Base-by-base conservation (phyloP, 805 yeast genomes). In the Suhomyces sp. region DNA sequence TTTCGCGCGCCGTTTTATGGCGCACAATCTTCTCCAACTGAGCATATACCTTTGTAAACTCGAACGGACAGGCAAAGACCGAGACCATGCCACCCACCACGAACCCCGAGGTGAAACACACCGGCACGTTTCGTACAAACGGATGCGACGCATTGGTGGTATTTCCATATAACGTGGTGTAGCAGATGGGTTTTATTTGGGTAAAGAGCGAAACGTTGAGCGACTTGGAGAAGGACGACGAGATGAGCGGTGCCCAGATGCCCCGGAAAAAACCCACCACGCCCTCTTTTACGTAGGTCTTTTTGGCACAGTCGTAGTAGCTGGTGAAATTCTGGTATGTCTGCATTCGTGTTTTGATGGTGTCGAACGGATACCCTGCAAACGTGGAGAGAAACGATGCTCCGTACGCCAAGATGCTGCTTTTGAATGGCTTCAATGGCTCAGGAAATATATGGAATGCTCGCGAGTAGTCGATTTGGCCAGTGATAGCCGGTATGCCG, bases 301-400 rank as follows among this genome's bases (percentile, higher is more conserved):
- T 69, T 33, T 62, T 60, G 17, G 86, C 70, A 62, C 96, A 88
- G 50, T 81, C 82, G 48, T 75, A 64, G 24, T 85, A 77, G 47
- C 81, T 77, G 13, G 71, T 70, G 68, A 82, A 89, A 47, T 65
- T 63, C 49, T 79, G 75, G 61, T 87, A 86, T 0, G 96, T 86
- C 65, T 89, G 97, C 84, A 87, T 84, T 53, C 96, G 74, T 0
- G 96, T 90, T 66, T 89, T 89, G 53, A 90, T 75, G n/a, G 94
- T 86, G 64, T 89, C 97, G 47, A 89, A 67, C 0, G 97, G 97
- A 61, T 84, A 89, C 17, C 94, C 96, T n/a, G 84, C 77, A 3
- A 82, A 72, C 1, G 91, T 85, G 17, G 91, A 78, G 10, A 79
- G 66, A 43, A 86, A 66, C 0, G 91, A 84, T 2, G 92, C 73